Conservation (phyloP, 345 rosid genomes). For the Hirschfeldia incana region DNA sequence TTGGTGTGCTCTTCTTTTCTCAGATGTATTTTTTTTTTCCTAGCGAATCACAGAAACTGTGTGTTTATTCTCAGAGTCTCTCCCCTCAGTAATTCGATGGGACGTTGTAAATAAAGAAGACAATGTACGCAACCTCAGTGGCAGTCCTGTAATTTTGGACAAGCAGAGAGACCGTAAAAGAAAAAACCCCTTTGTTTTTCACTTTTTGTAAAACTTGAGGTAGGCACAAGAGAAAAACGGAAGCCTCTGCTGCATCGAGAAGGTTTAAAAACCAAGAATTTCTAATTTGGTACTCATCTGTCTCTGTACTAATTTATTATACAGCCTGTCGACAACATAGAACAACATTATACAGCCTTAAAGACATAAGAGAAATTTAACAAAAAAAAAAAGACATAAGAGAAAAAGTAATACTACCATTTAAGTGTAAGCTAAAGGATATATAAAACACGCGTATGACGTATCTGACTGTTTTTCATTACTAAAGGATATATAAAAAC, state of each 20-base stretch:
- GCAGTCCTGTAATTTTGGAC: background rate
- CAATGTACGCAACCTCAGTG: background rate
- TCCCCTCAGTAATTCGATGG: background rate
- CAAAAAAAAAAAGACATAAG: background rate
- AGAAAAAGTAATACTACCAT: background rate
- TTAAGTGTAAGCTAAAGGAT: background rate
- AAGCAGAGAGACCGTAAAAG: slow-evolving; percentile 1
- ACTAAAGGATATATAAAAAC: no score
- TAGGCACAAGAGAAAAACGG: background rate
- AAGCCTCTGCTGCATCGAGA: background rate
- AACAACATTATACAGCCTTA: background rate
- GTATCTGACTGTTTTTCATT: background rate
- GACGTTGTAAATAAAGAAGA: background rate
- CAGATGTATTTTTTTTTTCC: background rate
- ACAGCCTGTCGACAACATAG: background rate
- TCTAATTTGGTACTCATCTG: background rate
- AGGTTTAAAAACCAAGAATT: background rate
- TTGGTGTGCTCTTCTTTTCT: background rate
- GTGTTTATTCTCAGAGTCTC: background rate
- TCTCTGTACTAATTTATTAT: background rate
- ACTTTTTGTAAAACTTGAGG: background rate
- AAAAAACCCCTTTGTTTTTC: background rate
- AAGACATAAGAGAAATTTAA: background rate
- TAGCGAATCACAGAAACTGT: background rate
- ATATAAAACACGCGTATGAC: no score